Evolutionary conservation across 352 stramenopile species (phyloP).

Genomic region (Paralagenidium karlingii): DNA sequence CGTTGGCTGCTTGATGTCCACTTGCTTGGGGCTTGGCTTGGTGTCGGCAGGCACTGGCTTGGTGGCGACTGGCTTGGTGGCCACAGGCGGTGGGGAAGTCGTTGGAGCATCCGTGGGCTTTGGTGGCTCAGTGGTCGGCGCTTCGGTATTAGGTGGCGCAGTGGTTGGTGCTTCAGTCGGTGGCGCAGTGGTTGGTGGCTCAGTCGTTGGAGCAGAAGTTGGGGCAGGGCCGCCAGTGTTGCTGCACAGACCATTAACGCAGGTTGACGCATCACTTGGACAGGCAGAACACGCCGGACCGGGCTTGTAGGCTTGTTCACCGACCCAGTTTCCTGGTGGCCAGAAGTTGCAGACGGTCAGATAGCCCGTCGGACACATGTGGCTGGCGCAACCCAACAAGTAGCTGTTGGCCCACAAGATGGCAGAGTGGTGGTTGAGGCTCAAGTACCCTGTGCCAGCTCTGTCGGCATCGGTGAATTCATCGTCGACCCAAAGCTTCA

Average conservation of each 20-base stretch:
- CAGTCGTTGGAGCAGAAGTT: not conserved
- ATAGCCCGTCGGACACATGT: constrained; percentile 16
- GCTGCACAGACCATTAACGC: constrained; percentile 11
- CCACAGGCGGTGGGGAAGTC: too few species aligned
- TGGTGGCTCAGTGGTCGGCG: too few species aligned
- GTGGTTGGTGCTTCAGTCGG: too few species aligned
- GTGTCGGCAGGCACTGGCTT: too few species aligned
- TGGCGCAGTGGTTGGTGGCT: constrained; percentile 2
- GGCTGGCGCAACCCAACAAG: constrained; percentile 19
- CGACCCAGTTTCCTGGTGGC: constrained; percentile 19
- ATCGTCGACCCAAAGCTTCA: constrained; percentile 16
- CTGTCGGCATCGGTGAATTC: constrained; percentile 17
- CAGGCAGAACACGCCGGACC: constrained; percentile 18
- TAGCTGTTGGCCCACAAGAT: constrained; percentile 25
- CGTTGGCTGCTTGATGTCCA: too few species aligned
- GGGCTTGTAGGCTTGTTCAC: constrained; percentile 14
- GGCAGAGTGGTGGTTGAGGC: constrained; percentile 20
- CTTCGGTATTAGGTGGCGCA: too few species aligned
- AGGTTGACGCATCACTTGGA: constrained; percentile 13
- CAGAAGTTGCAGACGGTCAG: constrained; percentile 27
- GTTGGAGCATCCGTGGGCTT: constrained; percentile 4
- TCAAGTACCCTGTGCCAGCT: constrained; percentile 13
- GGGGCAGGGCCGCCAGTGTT: constrained; percentile 9
- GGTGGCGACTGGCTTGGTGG: too few species aligned
- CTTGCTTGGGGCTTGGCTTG: too few species aligned